A percentile compares a stretch with the other conserved stretches of the same genome.
Conservation (phyloP, 371 early-diverging fungal genomes). For the Rhizopus arrhizus region DNA sequence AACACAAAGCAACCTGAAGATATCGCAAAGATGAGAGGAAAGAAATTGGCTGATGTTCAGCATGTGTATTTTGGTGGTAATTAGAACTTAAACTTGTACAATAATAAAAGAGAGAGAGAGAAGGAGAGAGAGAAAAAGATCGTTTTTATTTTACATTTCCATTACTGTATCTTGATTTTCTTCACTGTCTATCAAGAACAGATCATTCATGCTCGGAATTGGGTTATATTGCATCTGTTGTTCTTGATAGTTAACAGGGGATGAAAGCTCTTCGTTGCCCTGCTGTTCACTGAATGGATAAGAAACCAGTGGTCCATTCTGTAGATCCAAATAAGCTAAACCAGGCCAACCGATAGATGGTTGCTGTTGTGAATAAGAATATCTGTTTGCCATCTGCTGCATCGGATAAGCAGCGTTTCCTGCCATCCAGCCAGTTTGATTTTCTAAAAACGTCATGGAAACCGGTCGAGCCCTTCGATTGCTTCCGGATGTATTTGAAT, state of each 20-base stretch:
- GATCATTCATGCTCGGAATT: slow-evolving; percentile 27
- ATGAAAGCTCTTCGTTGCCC: not conserved
- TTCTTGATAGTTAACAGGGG: slow-evolving; percentile 1
- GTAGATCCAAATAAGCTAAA: not conserved
- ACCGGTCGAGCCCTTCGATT: not conserved
- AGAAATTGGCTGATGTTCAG: slow-evolving; percentile 89
- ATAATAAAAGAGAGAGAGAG: not conserved
- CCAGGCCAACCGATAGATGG: not conserved
- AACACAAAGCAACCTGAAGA: slow-evolving; percentile 84
- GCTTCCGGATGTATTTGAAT: not conserved
- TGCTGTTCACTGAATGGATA: not conserved
- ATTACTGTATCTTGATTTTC: not conserved
- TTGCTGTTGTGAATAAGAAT: not conserved
- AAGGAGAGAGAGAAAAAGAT: not conserved
- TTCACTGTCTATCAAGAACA: slow-evolving; percentile 23
- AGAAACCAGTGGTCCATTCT: not conserved
- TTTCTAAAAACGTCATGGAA: slow-evolving; percentile 6
- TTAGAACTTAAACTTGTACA: slow-evolving; percentile 4
- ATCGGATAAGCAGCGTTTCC: not conserved
- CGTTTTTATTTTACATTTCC: not conserved
- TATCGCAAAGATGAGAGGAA: slow-evolving; percentile 88
- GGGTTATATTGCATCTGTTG: slow-evolving; percentile 15
- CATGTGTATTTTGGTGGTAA: slow-evolving; percentile 74
- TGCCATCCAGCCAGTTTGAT: not conserved
- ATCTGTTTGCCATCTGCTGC: not conserved